A percentile compares a stretch with the other conserved stretches of the same genome.
These are phyloP conservation scores for Globisporangium recalcitrans DNA, from an alignment of 352 stramenopile genomes.

Conservation along the genomic window DNA sequence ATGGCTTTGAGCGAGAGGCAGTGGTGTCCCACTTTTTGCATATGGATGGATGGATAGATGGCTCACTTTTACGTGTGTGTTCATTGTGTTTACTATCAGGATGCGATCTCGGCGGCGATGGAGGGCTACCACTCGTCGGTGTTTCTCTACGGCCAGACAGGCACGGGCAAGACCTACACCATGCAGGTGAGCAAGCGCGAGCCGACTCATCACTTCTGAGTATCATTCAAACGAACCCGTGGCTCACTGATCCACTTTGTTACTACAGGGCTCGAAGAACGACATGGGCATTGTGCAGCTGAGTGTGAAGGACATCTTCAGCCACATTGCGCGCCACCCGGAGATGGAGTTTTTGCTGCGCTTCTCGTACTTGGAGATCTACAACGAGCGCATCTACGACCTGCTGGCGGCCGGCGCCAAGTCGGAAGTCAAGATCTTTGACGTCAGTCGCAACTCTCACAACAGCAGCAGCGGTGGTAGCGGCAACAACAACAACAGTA, in stretches of 20 bases:
- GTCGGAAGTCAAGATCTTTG: constrained; percentile 74
- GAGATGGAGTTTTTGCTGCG: constrained; percentile 65
- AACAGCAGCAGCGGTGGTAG: constrained; percentile 6
- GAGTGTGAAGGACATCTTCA: constrained; percentile 86
- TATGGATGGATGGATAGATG: background rate
- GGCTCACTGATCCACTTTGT: background rate
- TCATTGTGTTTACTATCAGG: constrained; percentile 18
- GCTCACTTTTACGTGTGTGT: background rate
- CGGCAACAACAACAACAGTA: constrained; percentile 3
- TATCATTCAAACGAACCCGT: no score
- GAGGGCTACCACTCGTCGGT: constrained; percentile 84
- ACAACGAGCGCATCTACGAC: constrained; percentile 98
- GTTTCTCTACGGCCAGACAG: constrained; percentile 91
- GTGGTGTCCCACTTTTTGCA: constrained; percentile 1
- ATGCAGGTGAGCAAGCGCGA: constrained; percentile 45
- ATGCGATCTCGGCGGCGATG: constrained; percentile 63
- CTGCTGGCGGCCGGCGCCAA: constrained; percentile 76
- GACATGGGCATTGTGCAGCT: constrained; percentile 83
- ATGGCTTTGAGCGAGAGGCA: background rate
- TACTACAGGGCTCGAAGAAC: constrained; percentile 22
- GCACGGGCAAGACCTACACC: constrained; percentile 82
- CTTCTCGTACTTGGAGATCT: constrained; percentile 97
- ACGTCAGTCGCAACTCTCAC: constrained; percentile 44
- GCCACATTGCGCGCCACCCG: constrained; percentile 54
- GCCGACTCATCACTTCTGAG: background rate